Evolutionary conservation across 1,139 yeast genomes (phyloP).

Genomic region (Pneumocystis wakefieldiae): DNA sequence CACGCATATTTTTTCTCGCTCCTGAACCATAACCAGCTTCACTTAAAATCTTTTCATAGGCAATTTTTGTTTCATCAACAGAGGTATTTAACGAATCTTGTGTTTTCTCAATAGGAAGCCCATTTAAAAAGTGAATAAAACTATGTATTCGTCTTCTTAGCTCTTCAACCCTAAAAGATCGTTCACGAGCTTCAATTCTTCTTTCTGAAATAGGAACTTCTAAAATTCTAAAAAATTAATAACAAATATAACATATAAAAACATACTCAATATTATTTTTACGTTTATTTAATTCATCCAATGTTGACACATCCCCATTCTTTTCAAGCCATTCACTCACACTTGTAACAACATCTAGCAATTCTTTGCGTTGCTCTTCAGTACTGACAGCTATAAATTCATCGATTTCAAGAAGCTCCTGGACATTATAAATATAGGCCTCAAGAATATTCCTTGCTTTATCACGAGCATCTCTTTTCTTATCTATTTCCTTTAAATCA

Average conservation of each 20-base stretch:
- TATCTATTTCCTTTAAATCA: conserved; percentile 15
- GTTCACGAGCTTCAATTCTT: conserved; percentile 11
- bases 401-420: conserved; percentile 17
- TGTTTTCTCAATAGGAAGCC: conserved; percentile 7
- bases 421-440: conserved; percentile 23
- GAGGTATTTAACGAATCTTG: conserved; percentile 4
- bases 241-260: background rate
- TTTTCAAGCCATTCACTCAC: conserved; percentile 64
- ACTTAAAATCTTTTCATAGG: background rate
- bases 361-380: conserved; percentile 12
- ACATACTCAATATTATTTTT: conserved; percentile 22
- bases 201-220: conserved; percentile 16
- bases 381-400: conserved; percentile 10
- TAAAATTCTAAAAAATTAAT: background rate
- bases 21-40: background rate
- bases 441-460: conserved; percentile 24
- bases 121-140: conserved; percentile 17
- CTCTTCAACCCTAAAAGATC: conserved; percentile 6
- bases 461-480: conserved; percentile 21
- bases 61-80: background rate
- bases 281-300: conserved; percentile 29
- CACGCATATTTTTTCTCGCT: background rate
- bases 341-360: conserved; percentile 8
- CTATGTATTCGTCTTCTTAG: conserved; percentile 7
- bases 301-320: conserved; percentile 44